Evolutionary conservation across 1,139 yeast genomes (phyloP).

Genomic region (Lodderomyces beijingensis): DNA sequence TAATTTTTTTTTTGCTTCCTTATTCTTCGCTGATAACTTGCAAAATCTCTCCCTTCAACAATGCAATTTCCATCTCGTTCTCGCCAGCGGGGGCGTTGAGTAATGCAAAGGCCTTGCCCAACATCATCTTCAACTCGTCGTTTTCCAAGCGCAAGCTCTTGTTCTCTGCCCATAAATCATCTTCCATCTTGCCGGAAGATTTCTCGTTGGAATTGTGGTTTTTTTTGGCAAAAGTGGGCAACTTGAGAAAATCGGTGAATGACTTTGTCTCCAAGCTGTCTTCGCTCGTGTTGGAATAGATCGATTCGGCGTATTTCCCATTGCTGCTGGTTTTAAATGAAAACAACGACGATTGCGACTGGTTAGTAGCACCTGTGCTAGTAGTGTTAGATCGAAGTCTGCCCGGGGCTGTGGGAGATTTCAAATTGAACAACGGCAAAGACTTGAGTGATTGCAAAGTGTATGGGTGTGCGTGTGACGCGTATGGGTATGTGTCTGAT

Average conservation of each 20-base stretch:
- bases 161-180: no score
- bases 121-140: not conserved
- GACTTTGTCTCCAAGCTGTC: slow-evolving; percentile 11
- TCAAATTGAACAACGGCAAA: no score
- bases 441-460: no score
- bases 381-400: no score
- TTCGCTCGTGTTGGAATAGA: slow-evolving; percentile 27
- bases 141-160: not conserved
- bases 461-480: no score
- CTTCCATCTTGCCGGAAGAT: not conserved
- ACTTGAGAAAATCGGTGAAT: slow-evolving; percentile 24
- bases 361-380: no score
- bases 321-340: no score
- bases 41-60: not conserved
- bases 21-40: not conserved
- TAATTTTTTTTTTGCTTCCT: no score
- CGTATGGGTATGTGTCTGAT: no score
- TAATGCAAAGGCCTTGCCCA: not conserved
- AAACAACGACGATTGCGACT: slow-evolving; percentile 3
- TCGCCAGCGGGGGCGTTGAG: not conserved
- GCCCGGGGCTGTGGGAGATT: no score
- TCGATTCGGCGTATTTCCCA: no score
- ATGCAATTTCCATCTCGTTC: not conserved
- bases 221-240: slow-evolving; percentile 9
- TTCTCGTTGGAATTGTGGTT: not conserved